These are phyloP conservation scores for Psilocybe cyanescens DNA, from an alignment of 768 basidiomycete genomes.

Conservation along the genomic window DNA sequence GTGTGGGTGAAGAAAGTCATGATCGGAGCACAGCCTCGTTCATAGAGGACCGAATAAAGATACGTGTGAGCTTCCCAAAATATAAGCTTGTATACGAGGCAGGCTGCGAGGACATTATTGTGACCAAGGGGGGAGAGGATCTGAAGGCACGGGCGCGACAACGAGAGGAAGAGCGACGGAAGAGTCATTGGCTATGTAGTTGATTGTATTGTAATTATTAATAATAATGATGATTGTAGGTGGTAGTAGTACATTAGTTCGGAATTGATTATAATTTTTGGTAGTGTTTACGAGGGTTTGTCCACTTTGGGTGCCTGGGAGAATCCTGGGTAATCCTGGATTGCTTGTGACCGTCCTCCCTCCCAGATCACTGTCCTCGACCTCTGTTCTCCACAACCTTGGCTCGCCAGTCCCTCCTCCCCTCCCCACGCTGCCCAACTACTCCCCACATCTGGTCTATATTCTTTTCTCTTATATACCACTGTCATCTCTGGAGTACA, in stretches of 20 bases:
- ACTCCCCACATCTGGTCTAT: neutral
- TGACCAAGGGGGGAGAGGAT: slow-evolving; percentile 39
- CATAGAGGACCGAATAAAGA: slow-evolving; percentile 42
- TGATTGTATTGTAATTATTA: slow-evolving; percentile 4
- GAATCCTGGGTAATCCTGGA: slow-evolving; percentile 23
- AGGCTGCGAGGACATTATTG: slow-evolving; percentile 62
- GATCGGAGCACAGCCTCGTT: slow-evolving; percentile 37
- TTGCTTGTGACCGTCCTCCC: slow-evolving; percentile 20
- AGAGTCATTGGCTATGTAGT: slow-evolving; percentile 24
- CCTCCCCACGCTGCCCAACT: slow-evolving; percentile 20
- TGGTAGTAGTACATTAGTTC: neutral
- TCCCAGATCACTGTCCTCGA: slow-evolving; percentile 3
- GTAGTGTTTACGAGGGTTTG: slow-evolving; percentile 18
- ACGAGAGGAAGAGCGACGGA: slow-evolving; percentile 62
- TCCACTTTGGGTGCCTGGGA: slow-evolving; percentile 21
- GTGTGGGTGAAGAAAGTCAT: slow-evolving; percentile 35
- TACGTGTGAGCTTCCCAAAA: slow-evolving; percentile 60
- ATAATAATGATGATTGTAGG: slow-evolving; percentile 10
- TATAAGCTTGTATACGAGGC: slow-evolving; percentile 76
- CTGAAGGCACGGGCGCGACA: slow-evolving; percentile 39
- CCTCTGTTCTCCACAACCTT: neutral
- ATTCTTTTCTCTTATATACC: neutral
- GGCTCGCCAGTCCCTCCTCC: slow-evolving; percentile 19
- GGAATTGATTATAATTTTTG: slow-evolving; percentile 1
- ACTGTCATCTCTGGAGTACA: neutral